phyloP scores from a whole-genome alignment of 495 filamentous ascomycete species.

The Podospora tetraspora region DNA sequence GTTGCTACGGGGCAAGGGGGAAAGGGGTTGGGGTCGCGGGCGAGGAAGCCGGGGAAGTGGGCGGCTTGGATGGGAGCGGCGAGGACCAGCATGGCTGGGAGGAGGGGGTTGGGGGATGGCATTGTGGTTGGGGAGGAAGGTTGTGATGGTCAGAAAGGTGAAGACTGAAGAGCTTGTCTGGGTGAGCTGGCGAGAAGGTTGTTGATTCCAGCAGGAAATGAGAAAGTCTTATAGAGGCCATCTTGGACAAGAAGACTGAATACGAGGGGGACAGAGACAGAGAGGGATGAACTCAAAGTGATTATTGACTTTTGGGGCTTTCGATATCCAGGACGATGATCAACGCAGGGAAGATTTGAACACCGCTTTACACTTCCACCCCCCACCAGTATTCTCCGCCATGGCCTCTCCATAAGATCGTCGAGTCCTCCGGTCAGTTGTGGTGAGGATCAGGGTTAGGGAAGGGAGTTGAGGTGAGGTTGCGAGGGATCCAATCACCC shows the following conservation, averaged over 20 bases:
- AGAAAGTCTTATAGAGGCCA: background rate
- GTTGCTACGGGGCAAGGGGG: conserved; percentile 7
- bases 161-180: background rate
- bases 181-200: background rate
- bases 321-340: background rate
- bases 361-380: background rate
- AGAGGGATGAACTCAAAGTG: background rate
- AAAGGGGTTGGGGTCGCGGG: conserved; percentile 8
- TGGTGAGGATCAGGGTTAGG: background rate
- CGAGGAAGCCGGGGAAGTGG: background rate
- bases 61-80: background rate
- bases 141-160: background rate
- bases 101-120: conserved; percentile 4
- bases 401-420: background rate
- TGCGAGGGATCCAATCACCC: background rate
- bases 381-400: background rate
- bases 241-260: background rate
- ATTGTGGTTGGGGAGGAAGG: conserved; percentile 1
- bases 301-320: background rate
- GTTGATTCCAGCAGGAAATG: background rate
- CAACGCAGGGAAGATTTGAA: background rate
- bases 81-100: conserved; percentile 6
- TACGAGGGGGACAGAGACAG: background rate
- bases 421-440: background rate
- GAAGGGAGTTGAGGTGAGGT: background rate